These are phyloP conservation scores for Melaleuca alternifolia DNA, from an alignment of 345 rosid genomes.

Conservation along the genomic window DNA sequence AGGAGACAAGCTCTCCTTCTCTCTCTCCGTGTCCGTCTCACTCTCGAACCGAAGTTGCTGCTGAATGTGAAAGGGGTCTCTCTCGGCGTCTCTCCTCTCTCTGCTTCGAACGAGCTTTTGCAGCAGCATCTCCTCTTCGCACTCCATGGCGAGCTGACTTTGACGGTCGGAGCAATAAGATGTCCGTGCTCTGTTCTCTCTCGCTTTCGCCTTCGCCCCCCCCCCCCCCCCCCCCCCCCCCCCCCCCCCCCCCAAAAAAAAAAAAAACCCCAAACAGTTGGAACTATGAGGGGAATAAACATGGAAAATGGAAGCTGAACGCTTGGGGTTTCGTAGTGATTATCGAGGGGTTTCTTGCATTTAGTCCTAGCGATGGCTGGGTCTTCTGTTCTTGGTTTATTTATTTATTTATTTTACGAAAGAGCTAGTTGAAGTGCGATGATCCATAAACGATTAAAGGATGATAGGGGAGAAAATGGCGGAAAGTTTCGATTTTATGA, in stretches of 20 bases:
- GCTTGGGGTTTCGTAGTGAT: not conserved
- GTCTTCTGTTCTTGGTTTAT: not conserved
- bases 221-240: not conserved
- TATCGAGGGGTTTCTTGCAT: not conserved
- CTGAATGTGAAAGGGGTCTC: constrained; percentile 9
- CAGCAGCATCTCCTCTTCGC: not conserved
- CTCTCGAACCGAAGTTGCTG: constrained; percentile 16
- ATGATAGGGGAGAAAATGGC: not conserved
- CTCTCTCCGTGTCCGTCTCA: not conserved
- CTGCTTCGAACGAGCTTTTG: not conserved
- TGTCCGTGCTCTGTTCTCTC: not conserved
- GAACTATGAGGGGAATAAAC: not conserved
- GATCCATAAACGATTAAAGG: not conserved
- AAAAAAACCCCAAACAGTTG: not conserved
- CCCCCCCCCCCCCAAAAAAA: not conserved
- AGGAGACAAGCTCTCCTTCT: constrained; percentile 35
- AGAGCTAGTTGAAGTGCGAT: not conserved
- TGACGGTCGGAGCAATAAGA: not conserved
- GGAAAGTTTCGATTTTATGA: not conserved
- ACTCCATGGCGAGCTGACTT: not conserved
- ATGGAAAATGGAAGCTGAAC: not conserved
- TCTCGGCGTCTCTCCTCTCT: not conserved
- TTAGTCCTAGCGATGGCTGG: not conserved
- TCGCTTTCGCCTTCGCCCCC: not conserved
- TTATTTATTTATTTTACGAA: not conserved